Evolutionary conservation across 2,329 filamentous ascomycete genomes (phyloP).

Genomic region (Colletotrichum cuscutae): DNA sequence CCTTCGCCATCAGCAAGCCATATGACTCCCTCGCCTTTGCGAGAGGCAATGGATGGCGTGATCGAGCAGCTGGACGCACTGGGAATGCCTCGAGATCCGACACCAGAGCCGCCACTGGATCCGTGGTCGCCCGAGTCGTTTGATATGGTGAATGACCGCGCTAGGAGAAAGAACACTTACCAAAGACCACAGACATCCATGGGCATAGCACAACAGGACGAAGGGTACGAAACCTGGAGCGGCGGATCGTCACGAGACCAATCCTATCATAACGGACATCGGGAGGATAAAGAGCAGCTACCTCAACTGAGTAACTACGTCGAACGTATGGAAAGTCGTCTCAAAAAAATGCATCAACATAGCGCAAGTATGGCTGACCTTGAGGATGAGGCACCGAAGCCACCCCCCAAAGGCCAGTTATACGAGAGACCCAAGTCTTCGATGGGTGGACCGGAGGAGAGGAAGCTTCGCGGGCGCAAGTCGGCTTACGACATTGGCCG

Average conservation of each 20-base stretch:
- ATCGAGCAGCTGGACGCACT: conserved; percentile 95
- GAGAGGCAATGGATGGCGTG: conserved; percentile 97
- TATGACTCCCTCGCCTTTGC: conserved; percentile 88
- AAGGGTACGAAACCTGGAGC: conserved; percentile 69
- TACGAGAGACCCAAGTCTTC: conserved; percentile 70
- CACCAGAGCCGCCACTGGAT: conserved; percentile 68
- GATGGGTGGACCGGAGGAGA: conserved; percentile 55
- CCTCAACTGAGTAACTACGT: conserved; percentile 88
- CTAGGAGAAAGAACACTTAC: conserved; percentile 45
- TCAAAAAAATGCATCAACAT: conserved; percentile 76
- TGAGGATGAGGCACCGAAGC: conserved; percentile 67
- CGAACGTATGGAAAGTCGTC: conserved; percentile 87
- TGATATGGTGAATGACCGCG: conserved; percentile 62
- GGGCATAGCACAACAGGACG: conserved; percentile 72
- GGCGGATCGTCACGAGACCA: conserved; percentile 62
- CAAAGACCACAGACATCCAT: conserved; percentile 77
- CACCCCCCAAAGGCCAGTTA: conserved; percentile 66
- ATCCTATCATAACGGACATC: conserved; percentile 52
- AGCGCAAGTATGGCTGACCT: conserved; percentile 59
- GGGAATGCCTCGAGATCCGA: conserved; percentile 68
- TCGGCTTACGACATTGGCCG: conserved; percentile 83
- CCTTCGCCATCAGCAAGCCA: conserved; percentile 74
- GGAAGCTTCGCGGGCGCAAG: conserved; percentile 71
- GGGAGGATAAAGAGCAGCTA: conserved; percentile 63
- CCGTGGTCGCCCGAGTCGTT: conserved; percentile 95